These are phyloP conservation scores for Hansenula sp. DNA, from an alignment of 1,139 yeast genomes.

Conservation along the genomic window DNA sequence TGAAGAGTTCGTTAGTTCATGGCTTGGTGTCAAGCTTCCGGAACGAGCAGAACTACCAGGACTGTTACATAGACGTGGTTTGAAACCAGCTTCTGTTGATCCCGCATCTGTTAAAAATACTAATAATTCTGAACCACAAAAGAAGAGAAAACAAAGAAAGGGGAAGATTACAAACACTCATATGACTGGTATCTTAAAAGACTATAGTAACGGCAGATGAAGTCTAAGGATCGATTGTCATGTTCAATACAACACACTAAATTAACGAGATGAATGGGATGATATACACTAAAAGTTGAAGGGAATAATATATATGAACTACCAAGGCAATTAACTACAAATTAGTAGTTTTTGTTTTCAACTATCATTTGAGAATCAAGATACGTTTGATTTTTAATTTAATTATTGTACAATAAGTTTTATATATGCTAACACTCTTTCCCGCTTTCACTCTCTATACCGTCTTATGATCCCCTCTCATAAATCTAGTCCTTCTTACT, in stretches of 20 bases:
- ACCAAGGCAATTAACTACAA: too few species aligned
- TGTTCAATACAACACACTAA: too few species aligned
- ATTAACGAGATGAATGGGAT: neutral
- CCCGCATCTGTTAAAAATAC: slow-evolving; percentile 76
- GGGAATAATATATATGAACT: neutral
- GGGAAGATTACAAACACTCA: slow-evolving; percentile 95
- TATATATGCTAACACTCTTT: too few species aligned
- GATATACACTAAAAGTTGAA: too few species aligned
- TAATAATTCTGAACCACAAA: slow-evolving; percentile 50
- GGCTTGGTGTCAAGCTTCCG: slow-evolving; percentile 80
- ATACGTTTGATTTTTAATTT: too few species aligned
- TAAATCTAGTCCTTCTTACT: slow-evolving; percentile 23
- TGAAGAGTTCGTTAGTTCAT: slow-evolving; percentile 77
- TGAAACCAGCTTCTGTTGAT: slow-evolving; percentile 95
- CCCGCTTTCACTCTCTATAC: too few species aligned
- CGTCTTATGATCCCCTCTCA: too few species aligned
- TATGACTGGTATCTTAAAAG: slow-evolving; percentile 92
- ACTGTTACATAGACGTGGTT: slow-evolving; percentile 73
- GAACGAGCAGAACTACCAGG: slow-evolving; percentile 77
- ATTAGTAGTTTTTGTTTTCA: neutral
- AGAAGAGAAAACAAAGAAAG: slow-evolving; percentile 87
- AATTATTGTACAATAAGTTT: too few species aligned
- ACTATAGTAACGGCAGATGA: slow-evolving; percentile 43
- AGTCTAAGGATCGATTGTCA: too few species aligned
- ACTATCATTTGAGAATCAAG: neutral